Evolutionary conservation across 106 monocot genomes (phyloP).

Genomic region (Phalaenopsis equestris): DNA sequence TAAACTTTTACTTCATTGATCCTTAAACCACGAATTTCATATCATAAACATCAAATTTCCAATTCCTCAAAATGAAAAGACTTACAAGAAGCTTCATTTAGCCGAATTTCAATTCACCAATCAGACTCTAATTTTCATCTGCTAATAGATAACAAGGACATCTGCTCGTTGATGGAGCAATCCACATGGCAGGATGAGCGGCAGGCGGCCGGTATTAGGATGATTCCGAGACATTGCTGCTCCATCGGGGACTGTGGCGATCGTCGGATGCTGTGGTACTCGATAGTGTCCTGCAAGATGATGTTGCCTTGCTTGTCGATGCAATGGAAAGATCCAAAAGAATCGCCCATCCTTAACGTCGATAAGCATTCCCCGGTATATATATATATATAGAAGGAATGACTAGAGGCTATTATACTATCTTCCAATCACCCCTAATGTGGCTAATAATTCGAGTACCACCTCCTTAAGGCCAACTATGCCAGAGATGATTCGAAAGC

Average conservation of each 20-base stretch:
- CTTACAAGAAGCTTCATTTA: neutral
- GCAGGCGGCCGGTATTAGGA: constrained; percentile 73
- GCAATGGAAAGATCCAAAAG: constrained; percentile 85
- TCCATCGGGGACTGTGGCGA: constrained; percentile 48
- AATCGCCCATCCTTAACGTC: constrained; percentile 85
- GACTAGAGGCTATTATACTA: too few species aligned
- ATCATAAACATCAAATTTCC: neutral
- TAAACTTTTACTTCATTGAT: too few species aligned
- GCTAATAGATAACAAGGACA: constrained; percentile 60
- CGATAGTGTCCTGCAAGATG: constrained; percentile 86
- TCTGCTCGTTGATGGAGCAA: constrained; percentile 73
- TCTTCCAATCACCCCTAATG: too few species aligned
- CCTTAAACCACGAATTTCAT: too few species aligned
- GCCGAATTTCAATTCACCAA: neutral
- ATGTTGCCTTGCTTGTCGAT: constrained; percentile 94
- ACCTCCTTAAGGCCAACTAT: too few species aligned
- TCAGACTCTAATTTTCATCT: constrained; percentile 8
- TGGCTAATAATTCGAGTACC: too few species aligned
- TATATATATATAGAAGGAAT: too few species aligned
- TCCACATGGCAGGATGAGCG: constrained; percentile 85
- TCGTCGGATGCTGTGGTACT: constrained; percentile 47
- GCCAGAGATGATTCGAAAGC: too few species aligned
- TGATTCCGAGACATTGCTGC: constrained; percentile 74
- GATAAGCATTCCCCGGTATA: constrained; percentile 48
- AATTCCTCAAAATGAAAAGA: neutral